Evolutionary conservation across 768 basidiomycete genomes (phyloP).

Genomic region (Sarcomyxa edulis): DNA sequence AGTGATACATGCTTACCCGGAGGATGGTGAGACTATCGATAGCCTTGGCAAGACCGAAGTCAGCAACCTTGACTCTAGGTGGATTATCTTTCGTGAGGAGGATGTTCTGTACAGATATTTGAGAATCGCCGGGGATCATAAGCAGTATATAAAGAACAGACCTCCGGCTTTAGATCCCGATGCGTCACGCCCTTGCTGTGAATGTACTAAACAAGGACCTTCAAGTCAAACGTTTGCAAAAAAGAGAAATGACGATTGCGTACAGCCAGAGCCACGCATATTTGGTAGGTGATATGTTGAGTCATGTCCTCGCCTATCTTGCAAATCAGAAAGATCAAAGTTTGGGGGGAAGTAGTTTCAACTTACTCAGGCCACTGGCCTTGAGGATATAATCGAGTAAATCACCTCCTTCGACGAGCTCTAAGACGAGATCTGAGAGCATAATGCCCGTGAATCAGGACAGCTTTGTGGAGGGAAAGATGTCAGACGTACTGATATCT

Average conservation of each 20-base stretch:
- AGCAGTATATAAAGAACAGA: conserved; percentile 18
- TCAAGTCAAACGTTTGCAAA: conserved; percentile 1
- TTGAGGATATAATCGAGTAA: conserved; percentile 75
- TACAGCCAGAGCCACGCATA: conserved; percentile 76
- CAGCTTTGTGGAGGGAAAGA: conserved; percentile 7
- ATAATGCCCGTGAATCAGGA: conserved; percentile 18
- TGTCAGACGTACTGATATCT: conserved; percentile 53
- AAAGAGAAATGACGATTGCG: conserved; percentile 14
- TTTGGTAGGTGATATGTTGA: conserved; percentile 71
- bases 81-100: conserved; percentile 70
- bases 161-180: conserved; percentile 91
- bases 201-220: conserved; percentile 41
- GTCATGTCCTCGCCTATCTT: conserved; percentile 47
- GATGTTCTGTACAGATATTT: conserved; percentile 53
- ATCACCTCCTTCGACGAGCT: conserved; percentile 85
- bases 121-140: background rate
- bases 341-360: background rate
- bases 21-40: conserved; percentile 76
- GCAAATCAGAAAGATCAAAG: conserved; percentile 2
- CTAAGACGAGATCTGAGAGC: conserved; percentile 78
- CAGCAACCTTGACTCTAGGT: conserved; percentile 82
- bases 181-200: conserved; percentile 79
- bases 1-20: conserved; percentile 39
- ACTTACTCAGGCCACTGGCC: conserved; percentile 55
- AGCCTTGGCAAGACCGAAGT: conserved; percentile 95